Conservation (phyloP, 805 yeast species). For the Hanseniaspora jakobsenii region DNA sequence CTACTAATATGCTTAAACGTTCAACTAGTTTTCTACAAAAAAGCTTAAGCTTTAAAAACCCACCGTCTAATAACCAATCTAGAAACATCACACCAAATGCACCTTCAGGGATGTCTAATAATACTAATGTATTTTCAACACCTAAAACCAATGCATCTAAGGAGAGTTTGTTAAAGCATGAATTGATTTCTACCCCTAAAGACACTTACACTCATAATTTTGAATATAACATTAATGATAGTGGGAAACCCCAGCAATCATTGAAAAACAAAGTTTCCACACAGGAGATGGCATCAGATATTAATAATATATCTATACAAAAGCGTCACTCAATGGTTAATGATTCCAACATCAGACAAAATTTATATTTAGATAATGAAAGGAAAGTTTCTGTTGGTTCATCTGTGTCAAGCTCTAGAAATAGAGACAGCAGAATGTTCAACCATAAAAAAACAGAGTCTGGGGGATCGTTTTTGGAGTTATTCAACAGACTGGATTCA, state of each 20-base stretch:
- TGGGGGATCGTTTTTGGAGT: constrained; percentile 28
- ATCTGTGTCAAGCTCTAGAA: too few relatives aligned
- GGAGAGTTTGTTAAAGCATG: background rate
- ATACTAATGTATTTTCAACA: constrained; percentile 1
- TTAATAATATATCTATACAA: too few relatives aligned
- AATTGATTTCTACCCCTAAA: constrained; percentile 3
- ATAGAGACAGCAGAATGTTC: background rate
- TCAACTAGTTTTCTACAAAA: constrained; percentile 14
- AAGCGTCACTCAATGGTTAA: too few relatives aligned
- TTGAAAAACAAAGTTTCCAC: too few relatives aligned
- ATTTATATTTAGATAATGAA: too few relatives aligned
- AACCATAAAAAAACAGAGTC: constrained; percentile 25
- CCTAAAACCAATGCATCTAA: background rate
- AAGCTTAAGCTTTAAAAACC: constrained; percentile 9
- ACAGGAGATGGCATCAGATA: too few relatives aligned
- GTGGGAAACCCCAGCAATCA: too few relatives aligned
- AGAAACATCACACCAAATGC: constrained; percentile 1
- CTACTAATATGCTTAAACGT: constrained; percentile 10
- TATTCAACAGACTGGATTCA: constrained; percentile 24
- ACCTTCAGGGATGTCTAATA: background rate
- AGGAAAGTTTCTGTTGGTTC: too few relatives aligned
- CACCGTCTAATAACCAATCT: background rate
- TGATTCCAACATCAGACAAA: too few relatives aligned
- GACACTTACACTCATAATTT: too few relatives aligned
- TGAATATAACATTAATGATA: background rate